Base-by-base conservation (phyloP, 202 grass and related monocot genomes). In the Setaria viridis region DNA sequence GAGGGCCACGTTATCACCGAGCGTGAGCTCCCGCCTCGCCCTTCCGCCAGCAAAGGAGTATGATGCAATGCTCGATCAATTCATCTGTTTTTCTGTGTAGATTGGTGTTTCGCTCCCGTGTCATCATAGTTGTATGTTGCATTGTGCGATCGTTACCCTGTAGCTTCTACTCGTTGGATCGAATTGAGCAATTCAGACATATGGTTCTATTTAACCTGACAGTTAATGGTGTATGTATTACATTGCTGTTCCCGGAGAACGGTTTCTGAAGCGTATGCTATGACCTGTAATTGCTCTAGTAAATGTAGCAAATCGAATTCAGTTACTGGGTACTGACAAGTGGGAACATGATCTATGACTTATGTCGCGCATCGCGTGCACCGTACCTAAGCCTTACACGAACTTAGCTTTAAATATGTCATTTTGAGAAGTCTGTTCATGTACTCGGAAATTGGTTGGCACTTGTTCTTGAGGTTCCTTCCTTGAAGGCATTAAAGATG, bases 1-100 rank as follows among this genome's bases (percentile, higher is more conserved):
- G 89, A 84, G 68, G 68, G 75, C 4, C 79, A 78, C 32, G 54
- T 88, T 56, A 75, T 91, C 48, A 87, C 89, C 62, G 87, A 82
- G 83, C 75, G 70, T 20, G 76, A 89, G 76, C 41, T 86, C 8
- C 86, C 76, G 8, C 65, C 64, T 39, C 68, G 83, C 35, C 80
- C 80, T 56, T 94, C 89, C 7, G 70, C 37, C 46, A 42, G 45
- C 39, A 81, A 78, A 77, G 74, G 85, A 56, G 69, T 87, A 80
- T 15, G 41, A 37, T 57, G 30, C 10, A 30, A 6, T 39, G 41
- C 33, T 30, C 3, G 74, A 41, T 65, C 46, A 65, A 7, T 67
- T 29, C 60, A 67, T 67, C 3, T 53, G 20, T 30, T 85, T 13
- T 70, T 49, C 33, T 32, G 39, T 5, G n/a, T 63, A 45, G 35